A percentile compares a stretch with the other conserved stretches of the same genome.
These are phyloP conservation scores for Salix exigua DNA, from an alignment of 345 rosid species.

Conservation along the genomic window DNA sequence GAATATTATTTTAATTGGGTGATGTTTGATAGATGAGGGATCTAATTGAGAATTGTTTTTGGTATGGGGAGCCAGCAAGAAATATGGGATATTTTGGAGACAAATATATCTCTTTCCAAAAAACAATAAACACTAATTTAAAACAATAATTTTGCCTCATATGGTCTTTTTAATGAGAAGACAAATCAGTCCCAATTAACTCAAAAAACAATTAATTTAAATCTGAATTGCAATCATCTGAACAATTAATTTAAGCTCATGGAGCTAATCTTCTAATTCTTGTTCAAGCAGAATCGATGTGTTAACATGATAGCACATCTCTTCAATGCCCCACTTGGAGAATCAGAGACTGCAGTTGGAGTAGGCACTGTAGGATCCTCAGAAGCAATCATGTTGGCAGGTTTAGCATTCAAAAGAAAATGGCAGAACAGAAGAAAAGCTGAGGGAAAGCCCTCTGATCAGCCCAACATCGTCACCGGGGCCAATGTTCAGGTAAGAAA, in stretches of 20 bases:
- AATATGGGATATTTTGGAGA: too few species aligned
- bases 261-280: background rate
- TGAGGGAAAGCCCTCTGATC: constrained; percentile 1
- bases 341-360: constrained; percentile 19
- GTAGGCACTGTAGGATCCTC: background rate
- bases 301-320: constrained; percentile 31
- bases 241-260: background rate
- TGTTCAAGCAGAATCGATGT: constrained; percentile 18
- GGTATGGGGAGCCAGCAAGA: too few species aligned
- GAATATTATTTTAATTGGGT: too few species aligned
- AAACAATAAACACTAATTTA: too few species aligned
- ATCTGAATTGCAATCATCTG: background rate
- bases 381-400: constrained; percentile 6
- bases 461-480: constrained; percentile 8
- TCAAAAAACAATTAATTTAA: too few species aligned
- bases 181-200: too few species aligned
- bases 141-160: too few species aligned
- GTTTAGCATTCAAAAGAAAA: background rate
- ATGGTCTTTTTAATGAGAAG: too few species aligned
- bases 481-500: constrained; percentile 3
- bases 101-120: too few species aligned
- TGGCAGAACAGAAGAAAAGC: constrained; percentile 2
- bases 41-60: too few species aligned
- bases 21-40: too few species aligned
- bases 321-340: constrained; percentile 24